Conservation (phyloP, 305 asterid genomes). For the Ilex paraguariensis region DNA sequence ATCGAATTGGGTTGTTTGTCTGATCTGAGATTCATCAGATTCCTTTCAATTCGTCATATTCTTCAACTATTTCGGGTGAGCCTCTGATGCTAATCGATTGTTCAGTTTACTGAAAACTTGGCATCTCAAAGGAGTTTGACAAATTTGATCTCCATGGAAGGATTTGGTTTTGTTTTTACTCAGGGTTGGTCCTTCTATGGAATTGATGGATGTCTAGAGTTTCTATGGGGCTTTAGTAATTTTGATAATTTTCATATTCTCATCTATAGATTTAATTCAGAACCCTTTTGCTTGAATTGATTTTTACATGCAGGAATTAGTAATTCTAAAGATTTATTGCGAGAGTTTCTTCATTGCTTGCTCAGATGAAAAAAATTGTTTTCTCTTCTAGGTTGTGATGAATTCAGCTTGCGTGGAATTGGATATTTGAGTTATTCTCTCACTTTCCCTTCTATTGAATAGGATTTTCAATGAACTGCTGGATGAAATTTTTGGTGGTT, state of each 20-base stretch:
- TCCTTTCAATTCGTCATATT: constrained; percentile 54
- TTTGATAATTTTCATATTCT: not conserved
- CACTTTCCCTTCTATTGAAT: not conserved
- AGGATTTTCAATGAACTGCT: not conserved
- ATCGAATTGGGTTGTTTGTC: constrained; percentile 45
- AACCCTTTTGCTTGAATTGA: not conserved
- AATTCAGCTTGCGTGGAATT: constrained; percentile 5
- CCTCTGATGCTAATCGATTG: constrained; percentile 13
- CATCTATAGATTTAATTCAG: not conserved
- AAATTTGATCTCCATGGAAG: not conserved
- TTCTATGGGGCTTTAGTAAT: not conserved
- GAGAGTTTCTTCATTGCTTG: constrained; percentile 7
- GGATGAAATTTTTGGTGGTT: not conserved
- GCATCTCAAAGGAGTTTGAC: not conserved
- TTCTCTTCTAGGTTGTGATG: not conserved
- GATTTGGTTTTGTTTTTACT: not conserved
- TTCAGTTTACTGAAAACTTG: not conserved
- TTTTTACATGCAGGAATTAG: not conserved
- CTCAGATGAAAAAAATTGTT: constrained; percentile 3
- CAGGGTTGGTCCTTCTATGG: not conserved
- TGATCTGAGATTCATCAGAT: constrained; percentile 57
- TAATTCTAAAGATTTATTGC: not conserved
- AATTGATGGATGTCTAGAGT: not conserved
- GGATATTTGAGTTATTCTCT: constrained; percentile 9
- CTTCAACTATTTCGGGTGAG: constrained; percentile 51